Evolutionary conservation across 2,329 filamentous ascomycete species (phyloP).

Genomic region (Helicocarpus griseus): DNA sequence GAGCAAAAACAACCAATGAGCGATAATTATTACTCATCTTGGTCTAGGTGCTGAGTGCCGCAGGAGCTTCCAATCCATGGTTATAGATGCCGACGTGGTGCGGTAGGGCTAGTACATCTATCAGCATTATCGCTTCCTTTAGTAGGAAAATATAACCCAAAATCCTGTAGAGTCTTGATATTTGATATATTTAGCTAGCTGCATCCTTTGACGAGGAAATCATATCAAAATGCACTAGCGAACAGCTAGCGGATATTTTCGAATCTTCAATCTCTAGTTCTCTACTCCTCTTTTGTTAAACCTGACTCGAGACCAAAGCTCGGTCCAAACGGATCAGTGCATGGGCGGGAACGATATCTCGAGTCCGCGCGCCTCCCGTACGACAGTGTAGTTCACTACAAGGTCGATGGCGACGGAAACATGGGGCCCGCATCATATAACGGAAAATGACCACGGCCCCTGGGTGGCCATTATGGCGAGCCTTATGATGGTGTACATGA

Average conservation of each 20-base stretch:
- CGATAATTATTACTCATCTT: no score
- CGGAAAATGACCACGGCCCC: conserved; percentile 10
- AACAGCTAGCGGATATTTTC: no score
- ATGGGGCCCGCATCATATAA: conserved; percentile 9
- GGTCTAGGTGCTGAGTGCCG: neutral
- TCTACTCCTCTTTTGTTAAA: no score
- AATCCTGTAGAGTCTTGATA: neutral
- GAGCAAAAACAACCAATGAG: no score
- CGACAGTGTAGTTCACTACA: neutral
- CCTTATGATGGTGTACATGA: conserved; percentile 11
- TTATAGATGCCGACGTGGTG: neutral
- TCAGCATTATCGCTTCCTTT: neutral
- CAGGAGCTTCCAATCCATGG: neutral
- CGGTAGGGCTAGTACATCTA: neutral
- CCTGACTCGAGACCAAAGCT: no score
- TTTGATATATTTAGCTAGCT: no score
- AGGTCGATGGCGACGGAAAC: neutral
- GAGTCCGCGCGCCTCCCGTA: neutral
- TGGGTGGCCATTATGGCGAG: conserved; percentile 11
- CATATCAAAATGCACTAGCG: no score
- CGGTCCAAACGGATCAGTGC: no score
- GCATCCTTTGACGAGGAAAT: no score
- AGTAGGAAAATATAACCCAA: neutral
- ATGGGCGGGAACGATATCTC: neutral
- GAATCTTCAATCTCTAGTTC: no score